phyloP scores from a whole-genome alignment of 345 rosid genomes.

The Brassica cretica region DNA sequence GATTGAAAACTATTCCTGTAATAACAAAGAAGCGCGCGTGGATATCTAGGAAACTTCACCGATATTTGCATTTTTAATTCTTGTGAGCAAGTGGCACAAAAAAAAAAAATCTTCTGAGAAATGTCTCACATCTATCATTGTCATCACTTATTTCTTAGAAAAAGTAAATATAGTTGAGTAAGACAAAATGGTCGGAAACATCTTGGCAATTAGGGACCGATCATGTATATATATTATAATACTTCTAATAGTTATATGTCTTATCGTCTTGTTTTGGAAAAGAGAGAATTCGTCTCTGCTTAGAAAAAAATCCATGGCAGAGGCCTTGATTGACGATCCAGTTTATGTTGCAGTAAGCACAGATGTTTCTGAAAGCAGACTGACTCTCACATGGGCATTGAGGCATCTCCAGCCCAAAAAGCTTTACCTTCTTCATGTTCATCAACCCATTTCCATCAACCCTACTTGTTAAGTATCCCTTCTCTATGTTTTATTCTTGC shows the following conservation, averaged over 20 bases:
- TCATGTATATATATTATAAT: neutral
- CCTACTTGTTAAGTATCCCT: constrained; percentile 16
- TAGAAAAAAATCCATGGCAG: constrained; percentile 32
- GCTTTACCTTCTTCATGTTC: constrained; percentile 51
- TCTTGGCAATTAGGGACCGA: constrained; percentile 21
- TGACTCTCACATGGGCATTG: constrained; percentile 57
- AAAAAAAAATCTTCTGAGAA: no score
- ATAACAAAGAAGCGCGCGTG: no score
- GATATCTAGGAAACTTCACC: no score
- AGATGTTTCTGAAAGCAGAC: constrained; percentile 44
- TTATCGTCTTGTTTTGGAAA: constrained; percentile 21
- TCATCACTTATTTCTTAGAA: no score
- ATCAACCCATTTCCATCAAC: constrained; percentile 32
- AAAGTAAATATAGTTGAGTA: constrained; percentile 2
- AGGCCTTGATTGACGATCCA: constrained; percentile 31
- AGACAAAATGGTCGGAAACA: constrained; percentile 32
- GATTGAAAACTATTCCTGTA: no score
- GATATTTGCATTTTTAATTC: no score
- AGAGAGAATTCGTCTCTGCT: constrained; percentile 22
- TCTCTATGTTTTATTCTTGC: neutral
- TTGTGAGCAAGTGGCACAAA: no score
- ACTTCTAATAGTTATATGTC: neutral
- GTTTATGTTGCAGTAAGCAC: constrained; percentile 62
- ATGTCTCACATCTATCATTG: no score
- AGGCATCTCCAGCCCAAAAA: constrained; percentile 39